phyloP scores from a whole-genome alignment of 2,329 filamentous ascomycete genomes.

The Venturia aucupariae region DNA sequence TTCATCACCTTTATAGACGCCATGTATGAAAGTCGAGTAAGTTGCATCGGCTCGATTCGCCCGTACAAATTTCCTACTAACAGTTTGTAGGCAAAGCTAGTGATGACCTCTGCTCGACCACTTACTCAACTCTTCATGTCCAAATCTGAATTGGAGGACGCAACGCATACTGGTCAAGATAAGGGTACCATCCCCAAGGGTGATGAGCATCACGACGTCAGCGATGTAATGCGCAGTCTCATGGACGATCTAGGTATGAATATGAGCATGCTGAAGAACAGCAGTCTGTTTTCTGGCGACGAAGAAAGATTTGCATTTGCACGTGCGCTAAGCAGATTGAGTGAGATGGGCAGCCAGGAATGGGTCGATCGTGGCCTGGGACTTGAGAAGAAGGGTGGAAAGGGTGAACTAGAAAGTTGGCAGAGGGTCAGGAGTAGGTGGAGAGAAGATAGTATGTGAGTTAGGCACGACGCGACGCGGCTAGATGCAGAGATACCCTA shows the following conservation, averaged over 20 bases:
- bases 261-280: slow-evolving; percentile 75
- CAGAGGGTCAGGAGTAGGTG: slow-evolving; percentile 56
- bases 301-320: slow-evolving; percentile 97
- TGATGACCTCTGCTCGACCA: slow-evolving; percentile 81
- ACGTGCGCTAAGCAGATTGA: slow-evolving; percentile 71
- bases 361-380: slow-evolving; percentile 80
- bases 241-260: slow-evolving; percentile 84
- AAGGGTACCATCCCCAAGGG: slow-evolving; percentile 32
- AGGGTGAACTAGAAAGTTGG: slow-evolving; percentile 57
- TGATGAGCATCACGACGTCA: slow-evolving; percentile 44
- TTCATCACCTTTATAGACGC: slow-evolving; percentile 99
- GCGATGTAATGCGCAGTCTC: slow-evolving; percentile 65
- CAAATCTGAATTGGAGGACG: slow-evolving; percentile 37
- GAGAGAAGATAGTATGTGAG: slow-evolving; percentile 42
- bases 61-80: slow-evolving; percentile 7
- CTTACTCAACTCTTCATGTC: slow-evolving; percentile 80
- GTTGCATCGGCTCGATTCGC: slow-evolving; percentile 17
- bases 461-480: neutral
- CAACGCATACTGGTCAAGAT: slow-evolving; percentile 33
- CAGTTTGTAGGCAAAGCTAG: slow-evolving; percentile 71
- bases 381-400: slow-evolving; percentile 54
- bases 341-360: slow-evolving; percentile 87
- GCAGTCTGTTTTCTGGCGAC: slow-evolving; percentile 81
- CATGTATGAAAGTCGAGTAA: slow-evolving; percentile 66
- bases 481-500: slow-evolving; percentile 2